Evolutionary conservation across 2,329 filamentous ascomycete species (phyloP), one percentile per base, ranked within the genome.

Genomic region (Cercospora sp.): DNA sequence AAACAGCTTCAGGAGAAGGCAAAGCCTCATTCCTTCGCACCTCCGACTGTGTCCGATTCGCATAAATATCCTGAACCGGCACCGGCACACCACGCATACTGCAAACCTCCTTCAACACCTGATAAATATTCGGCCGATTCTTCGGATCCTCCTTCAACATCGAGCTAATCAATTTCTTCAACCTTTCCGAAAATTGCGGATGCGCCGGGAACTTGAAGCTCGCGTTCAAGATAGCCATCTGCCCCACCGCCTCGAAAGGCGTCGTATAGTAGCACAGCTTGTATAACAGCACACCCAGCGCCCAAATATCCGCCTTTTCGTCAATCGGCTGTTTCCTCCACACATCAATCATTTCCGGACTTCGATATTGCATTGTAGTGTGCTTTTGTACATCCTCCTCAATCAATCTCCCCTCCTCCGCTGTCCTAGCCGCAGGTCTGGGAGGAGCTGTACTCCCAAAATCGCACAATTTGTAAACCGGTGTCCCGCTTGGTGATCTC

Each of bases 211-310:
- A 99, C 76, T 92, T 94, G 85, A 92, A 98, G 79, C 89, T 96
- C 61, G 95, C 95, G 77, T 98, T 98, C 69, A 99, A 83, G 71
- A 99, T 99, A 12, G 95, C 95, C 83, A 98, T 91, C 82, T 97
- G 94, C 28, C 95, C 95, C 77, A 97, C 93, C 71, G 98, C 94
- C 81, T 99, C 95, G 75, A 99, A 99, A 0, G 95, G 95, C 5
- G 95, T 99, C 1, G 95, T 99, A 81, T 99, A 99, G 81, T 98
- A 99, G 83, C 95, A 99, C 69, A 99, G 85, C 84, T 99, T 99
- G 84, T 99, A 99, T 64, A 99, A 82, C 67, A 99, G 83, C 51
- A 99, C 95, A 5, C 95, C 95, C 69, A 99, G 82, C 0, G 95
- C 95, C 95, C 94, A 99, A 31, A 99, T 97, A 79, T 99, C 95